Evolutionary conservation across 768 basidiomycete species (phyloP), one percentile per base, ranked within the genome.

Genomic region (Terana coerulea): DNA sequence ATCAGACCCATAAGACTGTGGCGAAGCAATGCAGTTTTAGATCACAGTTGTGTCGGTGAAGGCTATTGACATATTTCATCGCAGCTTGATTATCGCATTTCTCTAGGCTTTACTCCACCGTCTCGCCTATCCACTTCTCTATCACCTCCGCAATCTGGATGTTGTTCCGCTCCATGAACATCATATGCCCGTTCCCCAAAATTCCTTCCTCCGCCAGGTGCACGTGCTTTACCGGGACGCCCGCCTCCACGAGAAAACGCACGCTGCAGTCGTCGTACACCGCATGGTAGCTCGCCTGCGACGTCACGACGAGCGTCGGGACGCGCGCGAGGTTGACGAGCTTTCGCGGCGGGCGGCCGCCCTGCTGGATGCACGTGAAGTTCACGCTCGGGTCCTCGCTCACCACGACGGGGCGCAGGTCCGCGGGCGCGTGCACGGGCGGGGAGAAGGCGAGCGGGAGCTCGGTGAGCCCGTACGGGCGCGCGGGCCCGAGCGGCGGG

Each of bases 131-230:
- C 77, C 76, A 78, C 45, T 61, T 62, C 37, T 70, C 60, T 24
- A 77, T 64, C 3, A 78, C 72, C 26, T 63, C 70, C 11, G 63
- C 75, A 31, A 80, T 76, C 41, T 70, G 66, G 31, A 72, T 50
- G 9, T 64, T 70, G 57, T 80, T 80, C 51, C 67, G 72, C 49
- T 80, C 78, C 74, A 80, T 75, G 54, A 79, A 79, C 65, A 80
- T 72, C 73, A 80, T 73, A 62, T 80, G 78, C 1, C 75, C 78
- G 56, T 80, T 80, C 39, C 78, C 78, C 46, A 63, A 69, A 22
- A 80, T 74, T 7, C 78, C 78, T 1, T 74, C 56, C 24, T 69
- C 67, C 17, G 61, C 64, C 15, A 80, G 59, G 12, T 62, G 63
- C 33, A 75, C 59, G 53, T 75, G 72, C 15, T 73, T 64, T 5